These are phyloP conservation scores for Kwoniella bestiolae DNA, from an alignment of 768 basidiomycete genomes.

Conservation along the genomic window DNA sequence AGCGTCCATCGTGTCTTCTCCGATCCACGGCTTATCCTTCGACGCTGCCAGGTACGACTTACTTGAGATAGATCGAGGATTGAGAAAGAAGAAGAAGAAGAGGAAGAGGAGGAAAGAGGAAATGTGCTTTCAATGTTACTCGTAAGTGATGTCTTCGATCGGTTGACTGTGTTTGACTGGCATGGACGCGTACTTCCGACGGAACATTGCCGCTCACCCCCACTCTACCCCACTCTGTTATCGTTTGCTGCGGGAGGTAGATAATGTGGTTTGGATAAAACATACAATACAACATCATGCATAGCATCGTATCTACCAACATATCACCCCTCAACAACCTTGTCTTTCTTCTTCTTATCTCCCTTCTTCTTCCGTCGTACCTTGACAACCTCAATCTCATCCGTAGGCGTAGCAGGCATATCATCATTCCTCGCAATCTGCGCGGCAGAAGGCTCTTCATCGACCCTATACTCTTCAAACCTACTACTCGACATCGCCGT, in stretches of 20 bases:
- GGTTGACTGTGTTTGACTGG: neutral
- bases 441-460: too few relatives aligned
- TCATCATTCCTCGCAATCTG: slow-evolving; percentile 15
- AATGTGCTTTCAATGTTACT: neutral
- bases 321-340: neutral
- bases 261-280: neutral
- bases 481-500: slow-evolving; percentile 7
- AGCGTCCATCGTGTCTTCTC: slow-evolving; percentile 11
- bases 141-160: neutral
- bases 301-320: neutral
- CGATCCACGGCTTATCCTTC: neutral
- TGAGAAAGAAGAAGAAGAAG: neutral
- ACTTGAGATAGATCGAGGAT: neutral
- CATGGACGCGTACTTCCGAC: neutral
- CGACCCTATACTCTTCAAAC: slow-evolving; percentile 47
- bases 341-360: slow-evolving; percentile 33
- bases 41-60: neutral
- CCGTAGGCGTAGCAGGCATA: slow-evolving; percentile 9
- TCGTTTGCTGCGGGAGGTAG: neutral
- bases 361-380: slow-evolving; percentile 55
- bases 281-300: slow-evolving; percentile 11
- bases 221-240: neutral
- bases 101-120: neutral
- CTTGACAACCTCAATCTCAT: slow-evolving; percentile 50
- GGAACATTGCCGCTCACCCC: neutral